Conservation (phyloP, 352 stramenopile species). For the Phytophthora melonis region DNA sequence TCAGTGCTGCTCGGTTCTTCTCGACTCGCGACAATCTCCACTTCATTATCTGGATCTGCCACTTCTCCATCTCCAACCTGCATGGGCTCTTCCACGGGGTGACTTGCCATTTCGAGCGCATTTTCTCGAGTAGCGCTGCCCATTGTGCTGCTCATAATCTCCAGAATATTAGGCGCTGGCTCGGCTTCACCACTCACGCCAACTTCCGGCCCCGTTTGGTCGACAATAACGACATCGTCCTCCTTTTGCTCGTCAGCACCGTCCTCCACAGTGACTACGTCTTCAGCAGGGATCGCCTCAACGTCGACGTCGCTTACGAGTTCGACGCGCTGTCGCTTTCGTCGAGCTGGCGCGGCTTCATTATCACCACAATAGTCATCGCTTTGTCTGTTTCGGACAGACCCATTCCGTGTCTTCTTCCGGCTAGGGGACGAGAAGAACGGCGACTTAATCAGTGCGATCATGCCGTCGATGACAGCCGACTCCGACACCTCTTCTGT, state of each 20-base stretch:
- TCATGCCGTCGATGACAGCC: conserved; percentile 70
- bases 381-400: conserved; percentile 19
- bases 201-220: conserved; percentile 22
- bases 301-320: background rate
- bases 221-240: conserved; percentile 21
- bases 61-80: conserved; percentile 40
- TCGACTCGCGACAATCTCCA: conserved; percentile 7
- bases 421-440: conserved; percentile 37
- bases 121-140: conserved; percentile 22
- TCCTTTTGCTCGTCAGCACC: conserved; percentile 11
- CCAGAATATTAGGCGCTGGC: conserved; percentile 39
- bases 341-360: conserved; percentile 3
- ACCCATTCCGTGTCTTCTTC: conserved; percentile 16
- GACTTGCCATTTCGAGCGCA: conserved; percentile 49
- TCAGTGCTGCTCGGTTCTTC: conserved; percentile 3
- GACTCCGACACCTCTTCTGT: conserved; percentile 59
- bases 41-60: conserved; percentile 16
- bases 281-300: conserved; percentile 23
- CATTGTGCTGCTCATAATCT: conserved; percentile 33
- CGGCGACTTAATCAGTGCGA: conserved; percentile 50
- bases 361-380: conserved; percentile 21
- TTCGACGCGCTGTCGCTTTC: conserved; percentile 40
- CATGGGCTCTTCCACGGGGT: conserved; percentile 44
- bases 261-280: conserved; percentile 31
- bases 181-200: conserved; percentile 17